These are phyloP conservation scores for Gynochthodes officinalis DNA, from an alignment of 257 asterid species.

Conservation along the genomic window DNA sequence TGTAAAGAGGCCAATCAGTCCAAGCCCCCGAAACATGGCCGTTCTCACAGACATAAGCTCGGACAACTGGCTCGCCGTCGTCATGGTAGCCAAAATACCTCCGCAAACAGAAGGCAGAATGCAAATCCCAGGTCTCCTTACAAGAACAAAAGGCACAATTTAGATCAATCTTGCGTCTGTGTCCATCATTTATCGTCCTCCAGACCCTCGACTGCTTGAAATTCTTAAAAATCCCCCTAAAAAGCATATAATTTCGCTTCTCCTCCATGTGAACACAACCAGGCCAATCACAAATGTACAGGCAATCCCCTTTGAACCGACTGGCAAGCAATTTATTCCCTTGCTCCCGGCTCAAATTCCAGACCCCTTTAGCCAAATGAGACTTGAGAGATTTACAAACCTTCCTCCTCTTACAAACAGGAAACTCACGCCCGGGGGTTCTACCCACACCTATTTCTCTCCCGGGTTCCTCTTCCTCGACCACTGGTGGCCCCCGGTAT, in stretches of 20 bases:
- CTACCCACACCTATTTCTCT: constrained; percentile 9
- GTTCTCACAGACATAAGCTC: constrained; percentile 88
- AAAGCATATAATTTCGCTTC: constrained; percentile 87
- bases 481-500: constrained; percentile 21
- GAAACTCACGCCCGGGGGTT: constrained; percentile 13
- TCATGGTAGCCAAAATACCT: constrained; percentile 80
- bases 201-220: constrained; percentile 90
- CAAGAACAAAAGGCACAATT: constrained; percentile 69
- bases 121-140: constrained; percentile 76
- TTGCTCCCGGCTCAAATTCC: constrained; percentile 85
- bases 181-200: constrained; percentile 89
- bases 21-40: constrained; percentile 97
- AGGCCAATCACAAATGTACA: constrained; percentile 90
- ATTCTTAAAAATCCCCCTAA: constrained; percentile 79
- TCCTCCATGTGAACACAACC: constrained; percentile 82
- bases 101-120: constrained; percentile 80
- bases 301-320: constrained; percentile 72
- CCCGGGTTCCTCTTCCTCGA: constrained; percentile 27
- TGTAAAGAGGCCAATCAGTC: constrained; percentile 92
- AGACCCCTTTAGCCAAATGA: constrained; percentile 64
- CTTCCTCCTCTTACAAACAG: constrained; percentile 42
- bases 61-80: constrained; percentile 87
- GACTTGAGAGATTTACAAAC: constrained; percentile 41
- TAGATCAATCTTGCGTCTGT: constrained; percentile 48
- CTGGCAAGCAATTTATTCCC: constrained; percentile 82